Percentiles rank a stretch among this genome's conserved stretches.
Conservation (phyloP, 352 stramenopile genomes). For the Phytophthora parvispora region DNA sequence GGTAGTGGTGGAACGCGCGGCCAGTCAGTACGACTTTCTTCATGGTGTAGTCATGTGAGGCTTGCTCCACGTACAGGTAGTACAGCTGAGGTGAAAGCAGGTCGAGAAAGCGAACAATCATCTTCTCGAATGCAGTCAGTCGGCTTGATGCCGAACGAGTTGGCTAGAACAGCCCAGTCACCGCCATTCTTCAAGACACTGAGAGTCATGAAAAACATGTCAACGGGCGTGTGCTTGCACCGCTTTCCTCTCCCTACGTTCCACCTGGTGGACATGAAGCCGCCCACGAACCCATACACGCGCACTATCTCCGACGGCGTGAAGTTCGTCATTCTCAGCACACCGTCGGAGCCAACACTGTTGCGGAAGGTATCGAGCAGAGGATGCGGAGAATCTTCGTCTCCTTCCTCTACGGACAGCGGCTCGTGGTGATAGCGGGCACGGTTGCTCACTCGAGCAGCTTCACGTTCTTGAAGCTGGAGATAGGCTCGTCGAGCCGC, state of each 20-base stretch:
- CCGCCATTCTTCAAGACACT: neutral
- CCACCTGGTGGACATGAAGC: neutral
- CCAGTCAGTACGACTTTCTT: neutral
- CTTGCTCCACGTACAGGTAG: neutral
- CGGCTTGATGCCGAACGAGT: neutral
- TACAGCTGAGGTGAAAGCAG: slow-evolving; percentile 3
- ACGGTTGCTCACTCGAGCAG: neutral
- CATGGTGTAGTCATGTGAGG: neutral
- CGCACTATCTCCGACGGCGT: neutral
- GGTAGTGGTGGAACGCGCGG: neutral
- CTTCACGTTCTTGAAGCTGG: neutral
- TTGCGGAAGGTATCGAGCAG: neutral
- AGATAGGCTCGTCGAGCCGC: neutral
- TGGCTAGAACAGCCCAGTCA: neutral
- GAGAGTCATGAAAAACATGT: neutral
- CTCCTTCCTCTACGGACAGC: neutral
- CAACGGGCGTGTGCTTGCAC: neutral
- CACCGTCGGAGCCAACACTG: neutral
- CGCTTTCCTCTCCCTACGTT: neutral
- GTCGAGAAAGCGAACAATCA: neutral
- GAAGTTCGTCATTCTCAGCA: slow-evolving; percentile 1
- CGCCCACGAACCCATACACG: neutral
- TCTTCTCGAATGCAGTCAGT: slow-evolving; percentile 1
- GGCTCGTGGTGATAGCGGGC: neutral
- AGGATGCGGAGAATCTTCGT: neutral